phyloP scores from a whole-genome alignment of 108 stramenopile species.

The Skeletonema costatum region DNA sequence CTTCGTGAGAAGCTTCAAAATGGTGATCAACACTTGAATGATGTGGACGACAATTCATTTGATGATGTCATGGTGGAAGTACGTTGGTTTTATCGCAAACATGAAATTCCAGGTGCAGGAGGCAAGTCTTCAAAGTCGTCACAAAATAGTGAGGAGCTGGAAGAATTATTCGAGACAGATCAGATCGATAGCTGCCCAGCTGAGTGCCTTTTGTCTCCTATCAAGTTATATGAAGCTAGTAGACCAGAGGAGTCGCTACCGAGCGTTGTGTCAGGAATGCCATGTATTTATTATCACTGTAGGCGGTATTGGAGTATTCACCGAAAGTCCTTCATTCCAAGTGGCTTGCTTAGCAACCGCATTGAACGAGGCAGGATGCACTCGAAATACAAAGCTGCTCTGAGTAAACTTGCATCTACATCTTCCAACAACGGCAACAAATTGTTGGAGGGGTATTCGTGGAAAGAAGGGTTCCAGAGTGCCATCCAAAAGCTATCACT shows the following conservation, averaged over 20 bases:
- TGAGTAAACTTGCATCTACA: slow-evolving; percentile 21
- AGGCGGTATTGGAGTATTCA: slow-evolving; percentile 76
- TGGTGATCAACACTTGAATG: neutral
- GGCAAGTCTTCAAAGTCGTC: slow-evolving; percentile 8
- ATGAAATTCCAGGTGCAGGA: slow-evolving; percentile 59
- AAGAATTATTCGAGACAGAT: slow-evolving; percentile 86
- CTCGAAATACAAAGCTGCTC: slow-evolving; percentile 47
- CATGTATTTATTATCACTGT: slow-evolving; percentile 63
- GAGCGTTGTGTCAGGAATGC: slow-evolving; percentile 43
- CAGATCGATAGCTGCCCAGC: slow-evolving; percentile 57
- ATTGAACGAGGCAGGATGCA: slow-evolving; percentile 49
- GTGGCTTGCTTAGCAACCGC: slow-evolving; percentile 55
- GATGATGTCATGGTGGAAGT: slow-evolving; percentile 61
- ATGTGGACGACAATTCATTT: neutral
- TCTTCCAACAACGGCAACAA: neutral
- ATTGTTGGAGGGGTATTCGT: slow-evolving; percentile 12
- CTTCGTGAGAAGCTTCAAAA: slow-evolving; percentile 18
- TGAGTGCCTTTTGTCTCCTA: slow-evolving; percentile 57
- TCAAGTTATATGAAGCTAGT: slow-evolving; percentile 24
- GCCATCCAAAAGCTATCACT: slow-evolving; percentile 71
- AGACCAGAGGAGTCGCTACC: neutral
- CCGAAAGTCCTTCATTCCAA: slow-evolving; percentile 74
- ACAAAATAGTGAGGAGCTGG: slow-evolving; percentile 11
- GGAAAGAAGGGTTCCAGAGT: slow-evolving; percentile 58
- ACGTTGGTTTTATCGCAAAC: slow-evolving; percentile 72